Conservation (phyloP, 2,329 filamentous ascomycete genomes). For the Aspergillus sp. region DNA sequence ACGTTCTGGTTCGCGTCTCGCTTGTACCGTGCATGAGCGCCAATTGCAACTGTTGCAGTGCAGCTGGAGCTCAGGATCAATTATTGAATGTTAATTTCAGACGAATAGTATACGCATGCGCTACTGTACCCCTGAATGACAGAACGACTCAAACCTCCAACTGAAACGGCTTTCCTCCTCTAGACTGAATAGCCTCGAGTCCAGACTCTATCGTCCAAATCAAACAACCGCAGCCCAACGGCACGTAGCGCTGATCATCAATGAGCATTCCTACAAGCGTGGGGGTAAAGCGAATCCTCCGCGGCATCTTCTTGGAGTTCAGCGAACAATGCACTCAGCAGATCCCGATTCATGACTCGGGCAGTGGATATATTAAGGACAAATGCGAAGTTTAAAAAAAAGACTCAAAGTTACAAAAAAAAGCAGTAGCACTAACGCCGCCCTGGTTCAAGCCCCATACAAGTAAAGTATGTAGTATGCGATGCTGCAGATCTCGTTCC, state of each 20-base stretch:
- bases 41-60: too few relatives aligned
- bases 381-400: not conserved
- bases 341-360: not conserved
- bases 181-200: not conserved
- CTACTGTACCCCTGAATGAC: constrained; percentile 2
- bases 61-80: too few relatives aligned
- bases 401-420: not conserved
- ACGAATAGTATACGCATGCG: too few relatives aligned
- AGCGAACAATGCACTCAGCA: not conserved
- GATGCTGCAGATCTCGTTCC: not conserved
- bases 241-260: not conserved
- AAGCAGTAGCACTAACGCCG: constrained; percentile 7
- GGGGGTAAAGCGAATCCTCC: not conserved
- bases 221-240: not conserved
- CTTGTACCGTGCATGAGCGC: too few relatives aligned
- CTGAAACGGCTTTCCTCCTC: not conserved
- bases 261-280: not conserved
- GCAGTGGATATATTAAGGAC: constrained; percentile 3
- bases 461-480: not conserved
- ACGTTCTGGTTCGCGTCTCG: too few relatives aligned
- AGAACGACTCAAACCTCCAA: not conserved
- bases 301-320: not conserved
- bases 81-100: too few relatives aligned
- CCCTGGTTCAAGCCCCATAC: constrained; percentile 5
- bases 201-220: not conserved